phyloP scores from a whole-genome alignment of 495 filamentous ascomycete species.

The Penicillium bovifimosum region DNA sequence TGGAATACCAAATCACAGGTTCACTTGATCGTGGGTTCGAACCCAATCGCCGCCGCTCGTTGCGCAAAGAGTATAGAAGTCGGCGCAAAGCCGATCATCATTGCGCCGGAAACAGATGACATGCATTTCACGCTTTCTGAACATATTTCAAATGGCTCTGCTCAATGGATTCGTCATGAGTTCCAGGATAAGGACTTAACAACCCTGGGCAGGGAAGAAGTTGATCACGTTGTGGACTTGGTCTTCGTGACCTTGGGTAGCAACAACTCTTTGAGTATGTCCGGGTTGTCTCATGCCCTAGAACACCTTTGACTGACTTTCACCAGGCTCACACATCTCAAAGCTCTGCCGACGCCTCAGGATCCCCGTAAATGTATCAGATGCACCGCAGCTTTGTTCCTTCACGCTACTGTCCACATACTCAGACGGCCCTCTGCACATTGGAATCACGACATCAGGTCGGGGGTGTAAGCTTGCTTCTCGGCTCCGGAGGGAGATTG shows the following conservation, averaged over 20 bases:
- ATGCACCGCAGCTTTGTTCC: conserved; percentile 80
- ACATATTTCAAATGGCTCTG: conserved; percentile 64
- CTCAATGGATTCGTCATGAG: conserved; percentile 62
- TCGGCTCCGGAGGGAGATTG: conserved; percentile 83
- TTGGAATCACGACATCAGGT: conserved; percentile 94
- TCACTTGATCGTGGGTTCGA: conserved; percentile 82
- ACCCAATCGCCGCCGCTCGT: conserved; percentile 77
- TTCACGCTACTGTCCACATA: conserved; percentile 88
- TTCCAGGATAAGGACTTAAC: conserved; percentile 75
- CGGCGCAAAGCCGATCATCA: conserved; percentile 81
- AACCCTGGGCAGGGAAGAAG: conserved; percentile 70
- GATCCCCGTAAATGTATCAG: conserved; percentile 89
- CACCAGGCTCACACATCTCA: conserved; percentile 62
- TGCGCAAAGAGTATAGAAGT: conserved; percentile 74
- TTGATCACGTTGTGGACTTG: conserved; percentile 74
- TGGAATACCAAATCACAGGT: conserved; percentile 69
- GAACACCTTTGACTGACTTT: neutral
- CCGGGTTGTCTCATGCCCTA: neutral
- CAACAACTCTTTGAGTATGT: conserved; percentile 48
- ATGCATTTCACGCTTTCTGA: conserved; percentile 69
- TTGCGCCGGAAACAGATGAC: conserved; percentile 60
- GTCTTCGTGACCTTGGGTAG: conserved; percentile 79
- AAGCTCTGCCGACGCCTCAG: conserved; percentile 68
- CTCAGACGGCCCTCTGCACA: conserved; percentile 84
- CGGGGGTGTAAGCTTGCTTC: conserved; percentile 91